phyloP scores from a whole-genome alignment of 805 yeast species.

The Spathaspora arborariae region DNA sequence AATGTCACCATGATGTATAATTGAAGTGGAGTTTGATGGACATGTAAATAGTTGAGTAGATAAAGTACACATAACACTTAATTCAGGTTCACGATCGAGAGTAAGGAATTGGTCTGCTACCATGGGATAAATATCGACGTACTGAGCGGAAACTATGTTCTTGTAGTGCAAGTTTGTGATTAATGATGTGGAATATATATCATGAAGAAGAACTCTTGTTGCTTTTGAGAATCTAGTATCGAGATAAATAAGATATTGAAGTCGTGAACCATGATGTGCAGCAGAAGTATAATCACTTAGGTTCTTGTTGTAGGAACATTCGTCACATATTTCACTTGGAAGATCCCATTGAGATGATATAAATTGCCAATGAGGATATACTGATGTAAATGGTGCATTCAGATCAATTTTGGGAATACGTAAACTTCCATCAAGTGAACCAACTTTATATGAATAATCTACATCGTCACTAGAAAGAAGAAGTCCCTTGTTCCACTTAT shows the following conservation, averaged over 20 bases:
- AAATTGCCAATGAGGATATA: constrained; percentile 35
- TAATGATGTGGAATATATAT: constrained; percentile 59
- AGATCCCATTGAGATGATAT: constrained; percentile 45
- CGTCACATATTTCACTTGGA: constrained; percentile 36
- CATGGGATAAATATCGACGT: constrained; percentile 78
- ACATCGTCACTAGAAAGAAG: neutral
- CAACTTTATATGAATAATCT: constrained; percentile 21
- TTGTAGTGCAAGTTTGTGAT: constrained; percentile 58
- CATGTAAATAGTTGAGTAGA: constrained; percentile 88
- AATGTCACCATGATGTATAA: constrained; percentile 62
- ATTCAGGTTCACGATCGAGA: constrained; percentile 85
- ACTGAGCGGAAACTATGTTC: constrained; percentile 65
- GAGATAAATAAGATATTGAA: constrained; percentile 57
- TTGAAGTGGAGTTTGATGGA: constrained; percentile 69
- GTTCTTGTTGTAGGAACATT: constrained; percentile 43
- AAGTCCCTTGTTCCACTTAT: constrained; percentile 47
- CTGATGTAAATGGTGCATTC: constrained; percentile 3
- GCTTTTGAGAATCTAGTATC: constrained; percentile 73
- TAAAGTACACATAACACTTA: constrained; percentile 66
- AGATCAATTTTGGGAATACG: constrained; percentile 36
- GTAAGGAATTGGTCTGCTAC: constrained; percentile 65
- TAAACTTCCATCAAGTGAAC: constrained; percentile 30
- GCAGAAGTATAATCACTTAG: constrained; percentile 21
- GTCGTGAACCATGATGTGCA: constrained; percentile 46
- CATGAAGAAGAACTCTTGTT: constrained; percentile 55